Evolutionary conservation across 176 grass and related monocot genomes (phyloP), one percentile per base, ranked within the genome.

Genomic region (Oryza punctata): DNA sequence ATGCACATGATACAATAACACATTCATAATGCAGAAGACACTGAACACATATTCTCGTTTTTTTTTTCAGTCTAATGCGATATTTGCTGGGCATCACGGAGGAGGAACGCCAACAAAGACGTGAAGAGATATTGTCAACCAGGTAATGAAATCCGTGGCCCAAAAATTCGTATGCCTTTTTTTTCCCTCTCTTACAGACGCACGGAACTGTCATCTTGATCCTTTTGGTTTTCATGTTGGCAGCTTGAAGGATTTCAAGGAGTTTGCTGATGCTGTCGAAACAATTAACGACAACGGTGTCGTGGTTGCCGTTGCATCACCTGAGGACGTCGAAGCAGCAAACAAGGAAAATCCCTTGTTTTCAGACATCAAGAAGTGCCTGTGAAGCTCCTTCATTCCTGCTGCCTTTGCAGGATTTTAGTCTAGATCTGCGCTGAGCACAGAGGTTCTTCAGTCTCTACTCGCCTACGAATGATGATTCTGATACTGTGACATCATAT

Each of bases 191-290:
- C 67, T 6, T 57, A 10, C 10, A 5, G 69, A 69, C 46, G 64
- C 59, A 54, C 18, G 23, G 5, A 35, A 35, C 33, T 35, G 33
- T 6, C 33, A 35, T 1, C 35, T 21, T 65, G 4, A 45, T 76
- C 10, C 63, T 46, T 27, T 45, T 81, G 19, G 76, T 77, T 54
- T 25, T 7, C 63, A 21, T 88, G 29, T 86, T 84, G 9, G 79
- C 89, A 99, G 96, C 57, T 50, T 83, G 63, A 94, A 95, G 80
- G 93, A 99, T 88, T 96, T 99, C 83, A 96, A 96, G 89, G 96
- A 99, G 85, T 99, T 99, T 26, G 93, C 91, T 28, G 91, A 94
- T 88, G 93, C 83, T 11, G 86, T 96, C 2, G 93, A 99, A 73
- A 87, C 89, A 18, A 85, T 99, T 76, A 96, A 96, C 10, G 87